Conservation (phyloP, 371 early-diverging fungal genomes). For the Mucor irregularis region DNA sequence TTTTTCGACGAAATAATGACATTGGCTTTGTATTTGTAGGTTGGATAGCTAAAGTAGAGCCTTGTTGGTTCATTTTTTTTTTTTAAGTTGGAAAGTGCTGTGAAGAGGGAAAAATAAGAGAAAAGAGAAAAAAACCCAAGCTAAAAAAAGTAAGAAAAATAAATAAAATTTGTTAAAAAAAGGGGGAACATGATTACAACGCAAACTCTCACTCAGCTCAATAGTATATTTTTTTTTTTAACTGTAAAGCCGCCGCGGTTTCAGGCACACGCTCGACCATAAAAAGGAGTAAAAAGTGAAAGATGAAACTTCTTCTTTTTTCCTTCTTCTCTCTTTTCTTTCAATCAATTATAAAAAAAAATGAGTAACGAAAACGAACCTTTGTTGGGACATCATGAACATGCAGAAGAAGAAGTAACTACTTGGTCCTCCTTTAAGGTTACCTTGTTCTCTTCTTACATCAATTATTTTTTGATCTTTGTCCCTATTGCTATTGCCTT, state of each 20-base stretch:
- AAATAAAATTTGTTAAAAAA: too few relatives aligned
- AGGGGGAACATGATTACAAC: too few relatives aligned
- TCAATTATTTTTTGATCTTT: slow-evolving; percentile 73
- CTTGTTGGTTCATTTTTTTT: neutral
- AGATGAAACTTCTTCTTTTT: neutral
- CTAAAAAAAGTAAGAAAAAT: too few relatives aligned
- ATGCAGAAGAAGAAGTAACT: slow-evolving; percentile 16
- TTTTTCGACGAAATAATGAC: slow-evolving; percentile 1
- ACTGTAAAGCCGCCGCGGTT: too few relatives aligned
- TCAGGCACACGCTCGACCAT: too few relatives aligned
- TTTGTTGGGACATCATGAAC: slow-evolving; percentile 18
- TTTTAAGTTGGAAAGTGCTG: too few relatives aligned
- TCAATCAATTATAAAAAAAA: neutral
- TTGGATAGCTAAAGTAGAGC: slow-evolving; percentile 1
- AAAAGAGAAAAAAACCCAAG: too few relatives aligned
- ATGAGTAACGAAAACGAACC: slow-evolving; percentile 27
- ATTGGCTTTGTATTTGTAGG: neutral
- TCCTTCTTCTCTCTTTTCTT: neutral
- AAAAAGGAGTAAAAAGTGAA: neutral
- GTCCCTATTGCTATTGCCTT: slow-evolving; percentile 82
- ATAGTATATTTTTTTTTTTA: too few relatives aligned
- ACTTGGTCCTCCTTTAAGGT: slow-evolving; percentile 35
- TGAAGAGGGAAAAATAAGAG: too few relatives aligned
- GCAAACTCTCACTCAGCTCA: too few relatives aligned
- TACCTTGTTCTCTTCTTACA: slow-evolving; percentile 41